These are phyloP conservation scores for Suillus paluster DNA, from an alignment of 768 basidiomycete genomes.

Conservation along the genomic window DNA sequence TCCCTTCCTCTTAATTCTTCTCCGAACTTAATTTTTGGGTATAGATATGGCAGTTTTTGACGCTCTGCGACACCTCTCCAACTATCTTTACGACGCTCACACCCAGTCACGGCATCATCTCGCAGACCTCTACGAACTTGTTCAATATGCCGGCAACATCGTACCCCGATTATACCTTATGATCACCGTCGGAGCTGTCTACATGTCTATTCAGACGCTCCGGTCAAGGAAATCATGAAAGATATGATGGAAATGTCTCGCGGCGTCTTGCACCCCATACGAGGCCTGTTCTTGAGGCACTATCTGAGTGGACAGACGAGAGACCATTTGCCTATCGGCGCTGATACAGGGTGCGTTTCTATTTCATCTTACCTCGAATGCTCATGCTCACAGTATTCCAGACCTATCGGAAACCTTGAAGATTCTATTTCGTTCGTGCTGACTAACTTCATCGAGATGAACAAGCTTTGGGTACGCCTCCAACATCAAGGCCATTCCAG, in stretches of 20 bases:
- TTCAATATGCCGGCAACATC: conserved; percentile 99
- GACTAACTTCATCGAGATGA: conserved; percentile 99
- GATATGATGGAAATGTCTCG: conserved; percentile 99
- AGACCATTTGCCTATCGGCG: conserved; percentile 91
- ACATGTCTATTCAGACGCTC: conserved; percentile 99
- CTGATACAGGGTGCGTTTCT: conserved; percentile 71
- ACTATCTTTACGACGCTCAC: conserved; percentile 97
- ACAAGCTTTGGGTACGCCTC: conserved; percentile 98
- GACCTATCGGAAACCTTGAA: conserved; percentile 86
- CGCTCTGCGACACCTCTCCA: conserved; percentile 90
- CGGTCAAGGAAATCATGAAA: conserved; percentile 99
- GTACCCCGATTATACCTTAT: conserved; percentile 94
- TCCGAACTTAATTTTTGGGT: background rate
- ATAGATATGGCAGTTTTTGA: conserved; percentile 99
- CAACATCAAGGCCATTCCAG: conserved; percentile 98
- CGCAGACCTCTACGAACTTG: conserved; percentile 97
- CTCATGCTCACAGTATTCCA: conserved; percentile 32
- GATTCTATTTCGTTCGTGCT: conserved; percentile 96
- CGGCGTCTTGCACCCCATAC: conserved; percentile 95
- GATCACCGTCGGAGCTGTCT: conserved; percentile 99
- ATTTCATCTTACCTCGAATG: background rate
- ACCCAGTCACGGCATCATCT: conserved; percentile 90
- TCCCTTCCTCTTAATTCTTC: background rate
- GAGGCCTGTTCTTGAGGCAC: conserved; percentile 94
- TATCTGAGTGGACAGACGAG: conserved; percentile 97